Evolutionary conservation across 1,284 basidiomycete species (phyloP), one percentile per base, ranked within the genome.

Genomic region (Ceraceosorus guamensis): DNA sequence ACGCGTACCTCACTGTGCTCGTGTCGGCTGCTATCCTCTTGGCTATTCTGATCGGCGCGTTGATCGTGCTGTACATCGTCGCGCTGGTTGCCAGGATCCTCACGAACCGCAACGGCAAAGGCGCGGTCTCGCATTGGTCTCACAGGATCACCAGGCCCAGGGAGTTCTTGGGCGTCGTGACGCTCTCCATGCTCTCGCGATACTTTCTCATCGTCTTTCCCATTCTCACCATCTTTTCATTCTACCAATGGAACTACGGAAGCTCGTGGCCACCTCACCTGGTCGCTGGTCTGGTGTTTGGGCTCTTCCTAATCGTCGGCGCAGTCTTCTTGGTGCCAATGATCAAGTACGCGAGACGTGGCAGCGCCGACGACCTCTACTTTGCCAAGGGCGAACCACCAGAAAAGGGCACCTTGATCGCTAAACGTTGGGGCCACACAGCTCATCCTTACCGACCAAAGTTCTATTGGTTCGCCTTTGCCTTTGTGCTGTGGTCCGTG

Each of bases 191-290:
- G 7, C 16, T 53, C n/a, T 39, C 45, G 14, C 48, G 56, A 16
- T 52, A 24, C 46, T 43, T 59, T 5, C n/a, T 56, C 5, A 48
- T 48, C 34, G 11, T 60, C 16, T 46, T 68, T 16, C 64, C 67
- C 6, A 53, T 55, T 32, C 24, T 65, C 44, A 57, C 70, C 31
- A 62, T 71, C n/a, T 68, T 73, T 16, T 63, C 65, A 31, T 70
- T 75, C 46, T 74, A 68, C 62, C 73, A 75, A 48, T 75, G 67
- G 62, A 50, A 60, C n/a, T 54, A 62, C 10, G 63, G 66, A 10
- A 64, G 64, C 45, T 66, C 65, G 35, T 75, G 73, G 73, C 62
- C 68, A 13, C 65, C 71, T 8, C 66, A 75, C 39, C 46, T 75
- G 2, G 44, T 70, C 6, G 71, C 72, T 3, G 70, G 65, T 10